Evolutionary conservation across 2,329 filamentous ascomycete genomes (phyloP).

Genomic region (Fusarium pseudograminearum): DNA sequence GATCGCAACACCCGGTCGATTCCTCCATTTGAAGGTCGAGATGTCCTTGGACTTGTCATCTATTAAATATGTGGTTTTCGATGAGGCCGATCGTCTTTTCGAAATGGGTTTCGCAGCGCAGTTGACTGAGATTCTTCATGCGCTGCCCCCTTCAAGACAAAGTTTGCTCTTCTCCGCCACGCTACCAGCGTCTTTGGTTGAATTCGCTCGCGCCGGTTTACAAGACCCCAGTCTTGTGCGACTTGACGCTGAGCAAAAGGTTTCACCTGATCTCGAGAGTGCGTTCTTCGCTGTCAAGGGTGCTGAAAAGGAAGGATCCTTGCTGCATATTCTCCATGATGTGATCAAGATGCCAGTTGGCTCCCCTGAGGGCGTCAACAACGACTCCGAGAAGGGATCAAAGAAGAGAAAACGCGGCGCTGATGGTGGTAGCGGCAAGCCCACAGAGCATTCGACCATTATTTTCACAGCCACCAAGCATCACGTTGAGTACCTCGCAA

Average conservation of each 20-base stretch:
- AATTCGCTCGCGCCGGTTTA: constrained; percentile 92
- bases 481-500: constrained; percentile 92
- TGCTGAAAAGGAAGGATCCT: constrained; percentile 90
- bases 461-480: constrained; percentile 96
- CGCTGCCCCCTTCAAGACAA: constrained; percentile 84
- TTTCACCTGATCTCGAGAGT: constrained; percentile 94
- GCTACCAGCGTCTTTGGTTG: constrained; percentile 90
- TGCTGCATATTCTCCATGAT: constrained; percentile 89
- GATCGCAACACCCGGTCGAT: constrained; percentile 96
- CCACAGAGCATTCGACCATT: constrained; percentile 92
- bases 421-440: constrained; percentile 69
- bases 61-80: constrained; percentile 94
- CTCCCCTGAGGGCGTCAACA: constrained; percentile 65
- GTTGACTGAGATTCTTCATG: constrained; percentile 90
- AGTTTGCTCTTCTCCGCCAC: constrained; percentile 96
- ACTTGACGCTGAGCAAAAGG: constrained; percentile 93
- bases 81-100: constrained; percentile 96
- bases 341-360: constrained; percentile 90
- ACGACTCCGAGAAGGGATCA: constrained; percentile 57
- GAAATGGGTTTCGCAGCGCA: constrained; percentile 99
- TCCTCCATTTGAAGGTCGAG: constrained; percentile 95
- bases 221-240: constrained; percentile 93
- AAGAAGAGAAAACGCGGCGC: constrained; percentile 80
- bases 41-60: constrained; percentile 94
- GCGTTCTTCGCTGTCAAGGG: constrained; percentile 95